Evolutionary conservation across 768 basidiomycete genomes (phyloP).

Genomic region (Hericium coralloides): DNA sequence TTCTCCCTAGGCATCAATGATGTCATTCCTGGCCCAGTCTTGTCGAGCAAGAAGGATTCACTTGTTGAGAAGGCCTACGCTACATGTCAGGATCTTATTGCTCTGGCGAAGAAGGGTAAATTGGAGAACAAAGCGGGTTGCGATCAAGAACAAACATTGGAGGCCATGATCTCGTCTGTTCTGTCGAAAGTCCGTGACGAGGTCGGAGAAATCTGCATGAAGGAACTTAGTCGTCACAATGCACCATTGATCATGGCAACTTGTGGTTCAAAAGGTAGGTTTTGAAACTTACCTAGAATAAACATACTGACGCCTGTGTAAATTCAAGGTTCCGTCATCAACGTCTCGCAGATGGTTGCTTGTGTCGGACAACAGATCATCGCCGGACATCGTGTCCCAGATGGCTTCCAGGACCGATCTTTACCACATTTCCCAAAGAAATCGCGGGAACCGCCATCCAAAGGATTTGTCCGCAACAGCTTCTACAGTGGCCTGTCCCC

Average conservation of each 20-base stretch:
- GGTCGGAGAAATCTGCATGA: slow-evolving; percentile 97
- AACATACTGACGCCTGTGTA: too few relatives aligned
- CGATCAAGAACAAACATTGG: slow-evolving; percentile 92
- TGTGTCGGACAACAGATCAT: slow-evolving; percentile 99
- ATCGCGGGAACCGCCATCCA: slow-evolving; percentile 90
- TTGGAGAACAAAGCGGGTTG: slow-evolving; percentile 97
- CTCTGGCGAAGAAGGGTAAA: slow-evolving; percentile 82
- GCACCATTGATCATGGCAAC: slow-evolving; percentile 98
- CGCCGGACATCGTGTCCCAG: slow-evolving; percentile 92
- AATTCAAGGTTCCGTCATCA: slow-evolving; percentile 83
- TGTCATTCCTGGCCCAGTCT: slow-evolving; percentile 86
- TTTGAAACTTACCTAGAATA: background rate
- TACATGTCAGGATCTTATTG: slow-evolving; percentile 79
- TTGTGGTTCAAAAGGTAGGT: slow-evolving; percentile 92
- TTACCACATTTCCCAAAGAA: slow-evolving; percentile 99
- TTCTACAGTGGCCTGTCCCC: slow-evolving; percentile 90
- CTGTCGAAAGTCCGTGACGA: slow-evolving; percentile 93
- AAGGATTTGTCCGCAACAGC: slow-evolving; percentile 96
- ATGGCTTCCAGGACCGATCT: slow-evolving; percentile 98
- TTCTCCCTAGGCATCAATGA: slow-evolving; percentile 99
- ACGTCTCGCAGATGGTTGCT: slow-evolving; percentile 99
- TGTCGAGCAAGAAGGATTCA: slow-evolving; percentile 73
- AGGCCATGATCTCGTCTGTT: slow-evolving; percentile 90
- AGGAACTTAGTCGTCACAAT: slow-evolving; percentile 93
- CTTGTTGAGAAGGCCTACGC: slow-evolving; percentile 86